phyloP scores from a whole-genome alignment of 2,329 filamentous ascomycete genomes.

The Didymella pomorum region DNA sequence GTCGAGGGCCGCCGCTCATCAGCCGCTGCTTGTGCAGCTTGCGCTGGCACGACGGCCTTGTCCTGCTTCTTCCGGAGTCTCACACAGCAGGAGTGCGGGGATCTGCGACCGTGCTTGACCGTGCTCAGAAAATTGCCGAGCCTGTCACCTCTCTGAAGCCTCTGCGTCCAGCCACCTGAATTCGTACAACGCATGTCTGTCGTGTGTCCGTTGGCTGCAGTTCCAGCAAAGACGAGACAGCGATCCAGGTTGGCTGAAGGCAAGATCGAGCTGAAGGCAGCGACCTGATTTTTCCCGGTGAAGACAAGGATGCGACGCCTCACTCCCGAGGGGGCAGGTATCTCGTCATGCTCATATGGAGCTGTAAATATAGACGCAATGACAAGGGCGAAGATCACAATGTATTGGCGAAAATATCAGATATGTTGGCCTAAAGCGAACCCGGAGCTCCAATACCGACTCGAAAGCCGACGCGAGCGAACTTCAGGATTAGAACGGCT shows the following conservation, averaged over 20 bases:
- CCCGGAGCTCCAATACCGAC: conserved; percentile 48
- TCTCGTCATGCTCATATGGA: conserved; percentile 1
- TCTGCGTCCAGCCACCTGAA: conserved; percentile 20
- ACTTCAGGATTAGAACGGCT: conserved; percentile 53
- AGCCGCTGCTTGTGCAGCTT: conserved; percentile 25
- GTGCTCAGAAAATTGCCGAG: conserved; percentile 7
- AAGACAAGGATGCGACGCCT: conserved; percentile 3
- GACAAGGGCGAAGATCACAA: conserved; percentile 9
- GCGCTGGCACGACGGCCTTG: conserved; percentile 11
- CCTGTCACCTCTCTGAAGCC: conserved; percentile 5
- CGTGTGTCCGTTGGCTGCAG: conserved; percentile 12
- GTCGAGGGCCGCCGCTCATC: conserved; percentile 25
- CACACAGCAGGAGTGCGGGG: conserved; percentile 31
- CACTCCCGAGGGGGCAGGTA: conserved; percentile 18
- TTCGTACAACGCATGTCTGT: conserved; percentile 15
- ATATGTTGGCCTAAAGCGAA: conserved; percentile 54
- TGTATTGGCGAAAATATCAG: conserved; percentile 4
- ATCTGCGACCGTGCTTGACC: conserved; percentile 13
- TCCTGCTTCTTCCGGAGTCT: conserved; percentile 28
- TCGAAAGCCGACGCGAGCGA: conserved; percentile 44
- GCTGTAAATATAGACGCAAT: conserved; percentile 14
- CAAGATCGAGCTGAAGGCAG: background rate
- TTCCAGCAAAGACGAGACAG: background rate
- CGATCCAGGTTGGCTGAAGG: background rate
- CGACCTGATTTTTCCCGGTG: background rate